These are phyloP conservation scores for Cyberlindnera suaveolens DNA, from an alignment of 805 yeast species.

Conservation along the genomic window DNA sequence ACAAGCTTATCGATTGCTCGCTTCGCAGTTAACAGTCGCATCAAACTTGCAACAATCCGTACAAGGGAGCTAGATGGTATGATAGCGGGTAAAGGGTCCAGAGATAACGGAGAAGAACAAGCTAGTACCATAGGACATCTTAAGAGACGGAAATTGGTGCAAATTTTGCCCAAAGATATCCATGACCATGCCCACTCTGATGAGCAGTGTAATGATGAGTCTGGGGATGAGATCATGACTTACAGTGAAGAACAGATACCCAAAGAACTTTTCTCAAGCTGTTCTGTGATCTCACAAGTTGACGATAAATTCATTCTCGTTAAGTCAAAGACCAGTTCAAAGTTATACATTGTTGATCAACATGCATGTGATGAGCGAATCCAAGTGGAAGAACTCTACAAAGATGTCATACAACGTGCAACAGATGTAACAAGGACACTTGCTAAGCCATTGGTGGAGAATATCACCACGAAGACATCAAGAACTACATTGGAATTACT, in stretches of 20 bases:
- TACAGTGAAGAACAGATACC: conserved; percentile 3
- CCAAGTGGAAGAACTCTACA: conserved; percentile 45
- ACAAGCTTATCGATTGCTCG: not conserved
- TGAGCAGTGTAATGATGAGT: not conserved
- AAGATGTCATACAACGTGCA: conserved; percentile 29
- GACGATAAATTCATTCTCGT: conserved; percentile 59
- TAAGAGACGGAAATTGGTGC: conserved; percentile 6
- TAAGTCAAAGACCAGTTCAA: conserved; percentile 8
- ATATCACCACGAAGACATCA: conserved; percentile 15
- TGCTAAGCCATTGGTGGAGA: conserved; percentile 7
- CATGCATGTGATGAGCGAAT: conserved; percentile 84
- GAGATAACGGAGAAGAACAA: not conserved
- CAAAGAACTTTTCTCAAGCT: conserved; percentile 18
- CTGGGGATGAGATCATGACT: not conserved
- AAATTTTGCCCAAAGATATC: not conserved
- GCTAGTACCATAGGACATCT: conserved; percentile 1
- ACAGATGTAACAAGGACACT: conserved; percentile 18
- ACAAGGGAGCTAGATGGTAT: conserved; percentile 11
- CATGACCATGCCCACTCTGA: not conserved
- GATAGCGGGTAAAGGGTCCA: not conserved
- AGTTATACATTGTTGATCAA: conserved; percentile 55
- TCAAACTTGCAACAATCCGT: conserved; percentile 9
- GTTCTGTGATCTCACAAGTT: conserved; percentile 47
- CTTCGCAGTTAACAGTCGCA: conserved; percentile 1
- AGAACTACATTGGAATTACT: conserved; percentile 30